phyloP scores from a whole-genome alignment of 495 filamentous ascomycete genomes.

The Penicillium desertorum region DNA sequence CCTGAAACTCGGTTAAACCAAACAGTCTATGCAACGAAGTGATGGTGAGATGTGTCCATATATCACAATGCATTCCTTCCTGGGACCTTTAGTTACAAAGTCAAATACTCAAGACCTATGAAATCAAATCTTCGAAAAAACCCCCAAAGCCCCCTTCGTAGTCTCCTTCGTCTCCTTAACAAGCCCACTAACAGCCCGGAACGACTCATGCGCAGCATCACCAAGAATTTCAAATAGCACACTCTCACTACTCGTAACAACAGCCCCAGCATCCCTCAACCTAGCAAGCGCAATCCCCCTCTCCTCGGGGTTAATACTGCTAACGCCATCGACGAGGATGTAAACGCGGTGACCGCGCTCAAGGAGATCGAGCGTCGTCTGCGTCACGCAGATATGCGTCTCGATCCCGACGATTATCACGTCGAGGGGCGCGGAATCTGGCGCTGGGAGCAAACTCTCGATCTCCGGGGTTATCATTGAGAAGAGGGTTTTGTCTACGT shows the following conservation, averaged over 20 bases:
- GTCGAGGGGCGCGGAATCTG: conserved; percentile 23
- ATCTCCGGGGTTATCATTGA: conserved; percentile 69
- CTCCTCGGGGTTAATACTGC: conserved; percentile 80
- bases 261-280: conserved; percentile 71
- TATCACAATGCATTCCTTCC: not conserved
- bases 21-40: not conserved
- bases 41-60: not conserved
- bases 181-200: conserved; percentile 67
- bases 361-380: conserved; percentile 83
- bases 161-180: conserved; percentile 73
- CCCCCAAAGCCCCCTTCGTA: conserved; percentile 64
- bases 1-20: conserved; percentile 10
- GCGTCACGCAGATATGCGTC: conserved; percentile 89
- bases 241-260: conserved; percentile 87
- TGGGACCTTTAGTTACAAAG: not conserved
- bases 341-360: conserved; percentile 77
- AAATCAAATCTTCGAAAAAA: conserved; percentile 64
- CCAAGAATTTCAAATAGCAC: conserved; percentile 91
- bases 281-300: conserved; percentile 73
- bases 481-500: conserved; percentile 85
- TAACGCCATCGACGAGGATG: conserved; percentile 87
- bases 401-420: conserved; percentile 76
- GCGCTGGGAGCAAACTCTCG: conserved; percentile 32
- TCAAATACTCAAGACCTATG: not conserved
- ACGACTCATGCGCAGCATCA: conserved; percentile 71